phyloP scores from a whole-genome alignment of 768 basidiomycete genomes.

The Podaxis carcinomalis region DNA sequence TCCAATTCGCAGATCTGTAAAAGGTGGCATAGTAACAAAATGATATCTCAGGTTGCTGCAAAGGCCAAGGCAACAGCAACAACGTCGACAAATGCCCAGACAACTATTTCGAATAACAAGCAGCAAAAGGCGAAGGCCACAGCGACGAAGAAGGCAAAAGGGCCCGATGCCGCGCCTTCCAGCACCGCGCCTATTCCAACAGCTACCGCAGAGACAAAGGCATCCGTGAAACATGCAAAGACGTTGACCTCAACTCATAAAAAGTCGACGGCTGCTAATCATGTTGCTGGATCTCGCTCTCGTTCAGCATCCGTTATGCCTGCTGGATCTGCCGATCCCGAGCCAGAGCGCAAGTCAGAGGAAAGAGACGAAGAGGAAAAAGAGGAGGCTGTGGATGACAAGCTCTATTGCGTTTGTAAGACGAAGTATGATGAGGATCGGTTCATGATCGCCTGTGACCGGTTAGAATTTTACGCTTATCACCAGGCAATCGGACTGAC shows the following conservation, averaged over 20 bases:
- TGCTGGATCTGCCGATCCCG: constrained; percentile 32
- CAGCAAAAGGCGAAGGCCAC: not conserved
- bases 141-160: constrained; percentile 1
- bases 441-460: constrained; percentile 92
- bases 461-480: constrained; percentile 40
- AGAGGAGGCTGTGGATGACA: constrained; percentile 52
- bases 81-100: constrained; percentile 16
- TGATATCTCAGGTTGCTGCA: constrained; percentile 9
- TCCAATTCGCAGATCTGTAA: not conserved
- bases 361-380: constrained; percentile 42
- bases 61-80: constrained; percentile 21
- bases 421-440: constrained; percentile 83
- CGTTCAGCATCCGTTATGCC: constrained; percentile 72
- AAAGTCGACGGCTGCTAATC: constrained; percentile 17
- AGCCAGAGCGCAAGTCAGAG: constrained; percentile 30
- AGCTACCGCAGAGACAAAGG: constrained; percentile 20
- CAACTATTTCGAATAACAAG: constrained; percentile 8
- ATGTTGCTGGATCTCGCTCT: constrained; percentile 45
- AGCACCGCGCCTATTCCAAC: constrained; percentile 14
- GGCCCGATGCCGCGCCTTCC: not conserved
- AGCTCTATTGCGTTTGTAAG: constrained; percentile 86
- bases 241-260: not conserved
- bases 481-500: not conserved
- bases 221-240: constrained; percentile 18
- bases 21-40: constrained; percentile 5